Conservation (phyloP, 1,139 yeast genomes). For the Hyphopichia pseudoburtonii region DNA sequence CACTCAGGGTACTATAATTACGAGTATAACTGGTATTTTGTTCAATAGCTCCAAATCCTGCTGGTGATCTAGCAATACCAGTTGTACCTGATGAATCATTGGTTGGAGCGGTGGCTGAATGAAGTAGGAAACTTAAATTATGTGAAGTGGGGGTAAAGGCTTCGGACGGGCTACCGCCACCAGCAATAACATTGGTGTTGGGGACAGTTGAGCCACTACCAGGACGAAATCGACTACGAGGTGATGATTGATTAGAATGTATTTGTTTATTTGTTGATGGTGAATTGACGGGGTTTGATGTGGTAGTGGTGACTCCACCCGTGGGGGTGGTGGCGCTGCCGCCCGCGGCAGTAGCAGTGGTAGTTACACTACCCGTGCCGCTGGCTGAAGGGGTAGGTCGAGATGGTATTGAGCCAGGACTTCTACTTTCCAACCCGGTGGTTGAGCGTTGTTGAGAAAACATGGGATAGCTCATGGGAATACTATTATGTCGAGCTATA, state of each 20-base stretch:
- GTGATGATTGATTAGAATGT: too few relatives aligned
- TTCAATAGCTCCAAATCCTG: slow-evolving; percentile 9
- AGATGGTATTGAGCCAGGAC: too few relatives aligned
- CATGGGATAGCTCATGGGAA: slow-evolving; percentile 1
- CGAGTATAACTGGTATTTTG: slow-evolving; percentile 12
- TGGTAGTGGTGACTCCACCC: too few relatives aligned
- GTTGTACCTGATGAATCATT: too few relatives aligned
- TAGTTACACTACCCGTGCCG: too few relatives aligned
- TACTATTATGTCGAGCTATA: neutral
- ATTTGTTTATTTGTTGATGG: too few relatives aligned
- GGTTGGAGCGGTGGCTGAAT: slow-evolving; percentile 1
- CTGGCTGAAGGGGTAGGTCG: too few relatives aligned
- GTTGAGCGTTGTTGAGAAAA: slow-evolving; percentile 4
- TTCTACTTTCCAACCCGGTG: too few relatives aligned
- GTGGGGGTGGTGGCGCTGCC: too few relatives aligned
- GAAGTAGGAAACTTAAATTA: slow-evolving; percentile 1
- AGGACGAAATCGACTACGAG: neutral
- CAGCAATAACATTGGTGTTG: neutral
- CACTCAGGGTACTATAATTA: slow-evolving; percentile 9
- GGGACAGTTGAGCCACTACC: neutral
- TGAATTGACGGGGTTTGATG: too few relatives aligned
- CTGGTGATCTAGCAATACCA: too few relatives aligned
- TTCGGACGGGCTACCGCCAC: neutral
- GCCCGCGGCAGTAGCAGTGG: too few relatives aligned
- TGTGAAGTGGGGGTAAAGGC: slow-evolving; percentile 2